Evolutionary conservation across 805 yeast species (phyloP).

Genomic region (Metschnikowia henanensis): DNA sequence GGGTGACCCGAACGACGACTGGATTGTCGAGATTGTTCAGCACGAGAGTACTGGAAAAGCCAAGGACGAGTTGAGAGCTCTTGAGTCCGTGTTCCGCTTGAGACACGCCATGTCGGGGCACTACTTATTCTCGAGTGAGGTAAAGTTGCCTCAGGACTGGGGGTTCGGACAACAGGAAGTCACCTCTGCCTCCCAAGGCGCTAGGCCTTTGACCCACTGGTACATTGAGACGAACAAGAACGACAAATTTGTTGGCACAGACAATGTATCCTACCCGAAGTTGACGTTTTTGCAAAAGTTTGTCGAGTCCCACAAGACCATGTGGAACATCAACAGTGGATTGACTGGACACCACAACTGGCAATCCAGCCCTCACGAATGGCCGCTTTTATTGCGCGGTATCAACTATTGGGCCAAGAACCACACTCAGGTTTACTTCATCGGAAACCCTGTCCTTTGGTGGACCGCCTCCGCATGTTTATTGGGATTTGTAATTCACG

Average conservation of each 20-base stretch:
- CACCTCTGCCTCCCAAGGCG: slow-evolving; percentile 73
- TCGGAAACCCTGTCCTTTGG: slow-evolving; percentile 84
- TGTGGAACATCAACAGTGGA: slow-evolving; percentile 78
- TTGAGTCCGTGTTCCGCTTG: slow-evolving; percentile 69
- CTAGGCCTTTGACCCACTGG: slow-evolving; percentile 61
- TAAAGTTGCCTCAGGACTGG: slow-evolving; percentile 76
- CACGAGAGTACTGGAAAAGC: slow-evolving; percentile 50
- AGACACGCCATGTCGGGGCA: slow-evolving; percentile 81
- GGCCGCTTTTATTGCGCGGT: slow-evolving; percentile 80
- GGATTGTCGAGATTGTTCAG: slow-evolving; percentile 69
- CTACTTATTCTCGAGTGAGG: slow-evolving; percentile 72
- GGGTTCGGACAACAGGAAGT: slow-evolving; percentile 86
- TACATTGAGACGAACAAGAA: slow-evolving; percentile 71
- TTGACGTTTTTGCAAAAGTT: slow-evolving; percentile 59
- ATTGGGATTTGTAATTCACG: slow-evolving; percentile 49
- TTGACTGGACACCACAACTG: slow-evolving; percentile 68
- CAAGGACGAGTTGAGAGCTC: slow-evolving; percentile 56
- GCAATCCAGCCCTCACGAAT: slow-evolving; percentile 68
- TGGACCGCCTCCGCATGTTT: slow-evolving; percentile 64
- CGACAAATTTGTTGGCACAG: slow-evolving; percentile 36
- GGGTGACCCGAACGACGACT: slow-evolving; percentile 87
- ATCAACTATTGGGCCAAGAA: slow-evolving; percentile 75
- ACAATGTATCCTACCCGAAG: slow-evolving; percentile 46
- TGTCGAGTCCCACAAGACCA: slow-evolving; percentile 62
- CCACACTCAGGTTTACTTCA: slow-evolving; percentile 60